phyloP scores from a whole-genome alignment of 2,329 filamentous ascomycete genomes.

The Xylaria sp. region DNA sequence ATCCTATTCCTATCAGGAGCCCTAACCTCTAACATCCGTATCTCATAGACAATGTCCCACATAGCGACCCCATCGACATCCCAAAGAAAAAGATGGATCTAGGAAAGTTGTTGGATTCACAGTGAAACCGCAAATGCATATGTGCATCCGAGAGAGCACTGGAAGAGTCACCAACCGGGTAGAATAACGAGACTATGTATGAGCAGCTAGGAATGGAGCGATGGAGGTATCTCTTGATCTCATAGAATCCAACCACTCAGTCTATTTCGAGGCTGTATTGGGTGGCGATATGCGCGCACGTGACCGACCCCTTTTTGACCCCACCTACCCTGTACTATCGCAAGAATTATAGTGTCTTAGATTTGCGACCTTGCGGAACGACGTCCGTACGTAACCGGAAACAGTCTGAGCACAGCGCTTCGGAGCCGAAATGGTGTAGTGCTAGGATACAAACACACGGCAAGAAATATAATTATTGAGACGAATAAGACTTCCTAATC shows the following conservation, averaged over 20 bases:
- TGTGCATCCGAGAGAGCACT: neutral
- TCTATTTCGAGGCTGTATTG: neutral
- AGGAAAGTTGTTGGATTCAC: neutral
- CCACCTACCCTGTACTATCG: neutral
- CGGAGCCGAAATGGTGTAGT: too few species aligned
- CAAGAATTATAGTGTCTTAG: neutral
- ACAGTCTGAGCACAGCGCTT: neutral
- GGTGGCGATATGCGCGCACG: neutral
- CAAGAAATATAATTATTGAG: too few species aligned
- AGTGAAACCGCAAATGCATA: neutral
- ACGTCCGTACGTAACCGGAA: neutral
- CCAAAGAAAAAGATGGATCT: neutral
- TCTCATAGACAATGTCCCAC: conserved; percentile 11
- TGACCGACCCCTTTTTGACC: conserved; percentile 10
- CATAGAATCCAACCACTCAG: neutral
- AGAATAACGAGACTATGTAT: neutral
- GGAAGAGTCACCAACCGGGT: neutral
- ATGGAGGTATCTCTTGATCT: neutral
- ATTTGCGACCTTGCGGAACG: neutral
- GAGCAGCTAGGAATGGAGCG: neutral
- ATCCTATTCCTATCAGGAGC: neutral
- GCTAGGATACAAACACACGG: too few species aligned
- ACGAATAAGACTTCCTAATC: too few species aligned
- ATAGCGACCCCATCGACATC: conserved; percentile 16
- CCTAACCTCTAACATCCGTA: neutral